Percentiles rank a stretch among this genome's conserved stretches.
phyloP scores from a whole-genome alignment of 805 yeast species.

The Kockiozyma suomiensis region DNA sequence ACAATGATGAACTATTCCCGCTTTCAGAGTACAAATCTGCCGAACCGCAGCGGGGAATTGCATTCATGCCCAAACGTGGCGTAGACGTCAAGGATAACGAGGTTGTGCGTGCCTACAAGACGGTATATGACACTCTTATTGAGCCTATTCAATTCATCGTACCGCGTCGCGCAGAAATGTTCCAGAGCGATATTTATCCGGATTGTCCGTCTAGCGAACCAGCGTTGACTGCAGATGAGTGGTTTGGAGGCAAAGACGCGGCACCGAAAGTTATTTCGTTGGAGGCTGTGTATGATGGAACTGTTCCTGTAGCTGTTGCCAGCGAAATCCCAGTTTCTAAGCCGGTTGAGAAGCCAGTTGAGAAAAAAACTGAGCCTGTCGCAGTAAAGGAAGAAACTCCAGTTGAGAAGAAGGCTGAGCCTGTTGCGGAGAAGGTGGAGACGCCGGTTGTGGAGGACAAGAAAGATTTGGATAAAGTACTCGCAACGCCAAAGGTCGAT shows the following conservation, averaged over 20 bases:
- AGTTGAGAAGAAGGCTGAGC: slow-evolving; percentile 7
- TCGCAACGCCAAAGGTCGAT: slow-evolving; percentile 53
- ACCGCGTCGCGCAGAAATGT: slow-evolving; percentile 89
- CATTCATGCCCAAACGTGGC: slow-evolving; percentile 79
- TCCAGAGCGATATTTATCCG: slow-evolving; percentile 91
- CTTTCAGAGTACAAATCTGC: slow-evolving; percentile 87
- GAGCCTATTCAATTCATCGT: slow-evolving; percentile 93
- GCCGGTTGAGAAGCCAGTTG: slow-evolving; percentile 24
- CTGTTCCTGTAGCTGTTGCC: slow-evolving; percentile 22
- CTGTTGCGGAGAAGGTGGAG: slow-evolving; percentile 27
- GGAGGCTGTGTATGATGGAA: slow-evolving; percentile 59
- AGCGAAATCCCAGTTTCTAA: slow-evolving; percentile 20
- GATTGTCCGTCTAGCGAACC: slow-evolving; percentile 82
- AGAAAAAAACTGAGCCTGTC: slow-evolving; percentile 21
- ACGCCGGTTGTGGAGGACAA: slow-evolving; percentile 38
- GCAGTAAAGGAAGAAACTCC: slow-evolving; percentile 29
- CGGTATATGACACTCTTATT: slow-evolving; percentile 78
- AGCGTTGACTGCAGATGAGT: slow-evolving; percentile 77
- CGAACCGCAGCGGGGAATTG: slow-evolving; percentile 96
- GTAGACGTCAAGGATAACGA: slow-evolving; percentile 84
- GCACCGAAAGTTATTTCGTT: slow-evolving; percentile 76
- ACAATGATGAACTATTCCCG: slow-evolving; percentile 74
- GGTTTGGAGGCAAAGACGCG: slow-evolving; percentile 75
- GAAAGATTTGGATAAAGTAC: slow-evolving; percentile 52
- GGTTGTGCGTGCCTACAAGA: slow-evolving; percentile 77